phyloP scores from a whole-genome alignment of 208 protist species.

The Endotrypanum monterogeii region DNA sequence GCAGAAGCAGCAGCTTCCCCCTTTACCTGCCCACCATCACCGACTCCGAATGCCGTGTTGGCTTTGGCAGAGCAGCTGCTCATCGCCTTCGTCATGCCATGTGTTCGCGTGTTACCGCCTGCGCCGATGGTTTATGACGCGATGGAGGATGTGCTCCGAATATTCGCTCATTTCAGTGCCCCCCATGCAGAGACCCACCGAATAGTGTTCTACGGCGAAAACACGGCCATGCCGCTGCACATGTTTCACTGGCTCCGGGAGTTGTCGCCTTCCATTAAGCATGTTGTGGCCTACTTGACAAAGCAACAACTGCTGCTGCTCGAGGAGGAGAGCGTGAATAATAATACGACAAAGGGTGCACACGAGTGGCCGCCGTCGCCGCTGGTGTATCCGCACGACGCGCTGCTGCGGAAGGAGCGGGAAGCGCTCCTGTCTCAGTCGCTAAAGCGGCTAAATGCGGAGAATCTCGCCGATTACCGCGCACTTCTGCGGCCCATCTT shows the following conservation, averaged over 20 bases:
- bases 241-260: conserved; percentile 20
- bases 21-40: background rate
- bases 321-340: background rate
- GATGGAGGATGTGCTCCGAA: conserved; percentile 41
- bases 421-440: conserved; percentile 67
- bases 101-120: conserved; percentile 68
- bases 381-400: conserved; percentile 49
- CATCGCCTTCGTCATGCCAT: conserved; percentile 69
- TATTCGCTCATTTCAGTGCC: conserved; percentile 12
- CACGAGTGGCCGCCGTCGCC: conserved; percentile 2
- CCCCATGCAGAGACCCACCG: background rate
- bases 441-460: conserved; percentile 66
- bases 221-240: conserved; percentile 22
- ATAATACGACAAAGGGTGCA: too few species aligned
- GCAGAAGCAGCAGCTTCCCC: background rate
- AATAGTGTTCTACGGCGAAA: conserved; percentile 21
- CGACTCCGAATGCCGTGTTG: conserved; percentile 17
- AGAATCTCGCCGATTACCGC: conserved; percentile 62
- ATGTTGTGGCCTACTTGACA: conserved; percentile 8
- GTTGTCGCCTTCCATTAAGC: conserved; percentile 18
- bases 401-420: conserved; percentile 56
- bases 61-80: conserved; percentile 53
- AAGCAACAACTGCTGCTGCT: conserved; percentile 20
- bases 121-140: conserved; percentile 61
- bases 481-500: conserved; percentile 53